phyloP scores from a whole-genome alignment of 345 rosid species.

The Noccaea bulbosa region DNA sequence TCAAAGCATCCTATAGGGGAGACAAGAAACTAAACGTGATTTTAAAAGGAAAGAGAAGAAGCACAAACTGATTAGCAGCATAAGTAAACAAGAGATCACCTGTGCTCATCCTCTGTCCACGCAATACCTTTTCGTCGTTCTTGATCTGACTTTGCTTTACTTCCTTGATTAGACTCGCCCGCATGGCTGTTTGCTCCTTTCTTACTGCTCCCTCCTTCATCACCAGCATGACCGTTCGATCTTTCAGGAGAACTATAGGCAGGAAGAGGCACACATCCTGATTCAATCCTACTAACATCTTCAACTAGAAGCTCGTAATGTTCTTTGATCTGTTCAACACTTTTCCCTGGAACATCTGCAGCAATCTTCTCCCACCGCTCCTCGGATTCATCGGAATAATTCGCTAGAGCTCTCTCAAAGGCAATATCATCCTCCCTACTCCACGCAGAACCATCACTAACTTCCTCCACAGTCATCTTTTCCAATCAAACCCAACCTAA shows the following conservation, averaged over 20 bases:
- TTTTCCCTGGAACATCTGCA: conserved; percentile 77
- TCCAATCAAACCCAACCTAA: conserved; percentile 27
- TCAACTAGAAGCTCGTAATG: conserved; percentile 85
- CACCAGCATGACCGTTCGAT: conserved; percentile 62
- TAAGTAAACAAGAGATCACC: conserved; percentile 50
- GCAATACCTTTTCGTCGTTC: conserved; percentile 97
- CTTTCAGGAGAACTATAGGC: conserved; percentile 64
- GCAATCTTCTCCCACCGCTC: conserved; percentile 78
- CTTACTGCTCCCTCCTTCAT: conserved; percentile 79
- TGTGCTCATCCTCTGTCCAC: conserved; percentile 98
- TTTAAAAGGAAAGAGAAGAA: neutral
- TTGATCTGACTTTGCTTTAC: conserved; percentile 89
- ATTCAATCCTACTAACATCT: conserved; percentile 78
- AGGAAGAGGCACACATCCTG: conserved; percentile 90
- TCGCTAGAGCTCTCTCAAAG: conserved; percentile 87
- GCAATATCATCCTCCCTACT: conserved; percentile 86
- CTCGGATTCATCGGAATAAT: conserved; percentile 60
- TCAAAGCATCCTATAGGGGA: conserved; percentile 9
- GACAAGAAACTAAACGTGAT: neutral
- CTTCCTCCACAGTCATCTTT: conserved; percentile 72
- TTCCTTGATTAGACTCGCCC: conserved; percentile 71
- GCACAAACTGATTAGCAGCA: conserved; percentile 29
- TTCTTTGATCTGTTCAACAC: conserved; percentile 71
- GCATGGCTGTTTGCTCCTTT: conserved; percentile 60
- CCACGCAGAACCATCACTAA: conserved; percentile 66